phyloP scores from a whole-genome alignment of 805 yeast genomes.

The Yamadazyma philogaea region DNA sequence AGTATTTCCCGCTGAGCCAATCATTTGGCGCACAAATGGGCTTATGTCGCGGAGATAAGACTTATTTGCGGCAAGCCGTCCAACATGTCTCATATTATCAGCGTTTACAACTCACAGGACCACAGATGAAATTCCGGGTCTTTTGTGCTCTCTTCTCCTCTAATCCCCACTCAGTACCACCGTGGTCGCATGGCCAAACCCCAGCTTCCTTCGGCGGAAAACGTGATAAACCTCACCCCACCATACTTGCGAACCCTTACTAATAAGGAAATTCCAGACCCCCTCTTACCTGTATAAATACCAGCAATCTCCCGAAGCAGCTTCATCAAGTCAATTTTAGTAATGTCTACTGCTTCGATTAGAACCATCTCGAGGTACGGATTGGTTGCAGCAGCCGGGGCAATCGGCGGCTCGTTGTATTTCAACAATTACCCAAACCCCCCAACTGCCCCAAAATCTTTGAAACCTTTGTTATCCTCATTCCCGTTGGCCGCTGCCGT shows the following conservation, averaged over 20 bases:
- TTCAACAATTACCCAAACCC: conserved; percentile 11
- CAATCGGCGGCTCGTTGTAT: conserved; percentile 19
- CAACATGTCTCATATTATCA: no score
- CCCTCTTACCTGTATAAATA: conserved; percentile 1
- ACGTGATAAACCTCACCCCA: neutral
- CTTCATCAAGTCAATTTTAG: no score
- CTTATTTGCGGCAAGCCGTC: no score
- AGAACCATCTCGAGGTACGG: neutral
- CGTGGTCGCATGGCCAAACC: neutral
- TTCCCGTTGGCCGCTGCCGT: conserved; percentile 34
- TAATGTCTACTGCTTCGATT: conserved; percentile 3
- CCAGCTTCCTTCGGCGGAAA: neutral
- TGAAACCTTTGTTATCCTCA: conserved; percentile 4
- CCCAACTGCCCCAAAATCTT: conserved; percentile 15
- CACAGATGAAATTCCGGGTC: neutral
- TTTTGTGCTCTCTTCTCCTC: neutral
- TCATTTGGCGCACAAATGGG: neutral
- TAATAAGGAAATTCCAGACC: conserved; percentile 3
- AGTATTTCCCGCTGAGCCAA: neutral
- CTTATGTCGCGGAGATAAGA: neutral
- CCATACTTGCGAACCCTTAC: neutral
- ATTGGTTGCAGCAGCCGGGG: conserved; percentile 5
- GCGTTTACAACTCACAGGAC: no score
- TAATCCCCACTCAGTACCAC: neutral
- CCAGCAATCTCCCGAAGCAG: neutral